Conservation (phyloP, 1,284 basidiomycete genomes). For the Exobasidium rhododendri region DNA sequence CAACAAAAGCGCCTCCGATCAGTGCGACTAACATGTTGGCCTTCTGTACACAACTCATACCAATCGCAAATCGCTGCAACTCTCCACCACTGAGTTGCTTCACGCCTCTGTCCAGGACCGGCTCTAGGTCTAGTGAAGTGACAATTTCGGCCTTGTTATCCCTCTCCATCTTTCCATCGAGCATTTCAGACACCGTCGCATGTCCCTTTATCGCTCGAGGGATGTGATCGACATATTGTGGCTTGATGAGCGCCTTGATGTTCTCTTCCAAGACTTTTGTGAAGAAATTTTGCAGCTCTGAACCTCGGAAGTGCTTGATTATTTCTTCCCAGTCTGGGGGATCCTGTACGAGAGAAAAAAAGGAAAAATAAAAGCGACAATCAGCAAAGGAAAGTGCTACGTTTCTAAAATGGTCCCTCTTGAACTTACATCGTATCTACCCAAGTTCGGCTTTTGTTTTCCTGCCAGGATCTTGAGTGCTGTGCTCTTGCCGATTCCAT, state of each 20-base stretch:
- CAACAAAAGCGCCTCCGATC: neutral
- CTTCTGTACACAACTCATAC: conserved; percentile 53
- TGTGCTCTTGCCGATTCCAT: conserved; percentile 55
- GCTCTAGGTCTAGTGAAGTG: conserved; percentile 45
- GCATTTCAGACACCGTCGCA: conserved; percentile 46
- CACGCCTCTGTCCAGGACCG: conserved; percentile 51
- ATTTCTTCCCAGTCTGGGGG: conserved; percentile 55
- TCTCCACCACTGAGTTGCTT: conserved; percentile 53
- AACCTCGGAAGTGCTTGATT: conserved; percentile 54
- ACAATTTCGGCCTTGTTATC: conserved; percentile 50
- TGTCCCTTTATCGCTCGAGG: conserved; percentile 51
- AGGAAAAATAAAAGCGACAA: neutral
- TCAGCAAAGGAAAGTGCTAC: neutral
- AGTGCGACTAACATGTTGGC: conserved; percentile 43
- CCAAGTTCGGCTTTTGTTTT: conserved; percentile 55
- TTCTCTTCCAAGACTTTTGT: conserved; percentile 55
- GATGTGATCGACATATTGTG: conserved; percentile 55
- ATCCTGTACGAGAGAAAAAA: conserved; percentile 22
- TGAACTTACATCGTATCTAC: conserved; percentile 44
- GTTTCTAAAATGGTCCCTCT: neutral
- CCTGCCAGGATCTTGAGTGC: conserved; percentile 54
- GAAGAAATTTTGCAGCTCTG: conserved; percentile 55
- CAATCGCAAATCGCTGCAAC: conserved; percentile 54
- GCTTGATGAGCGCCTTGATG: conserved; percentile 55
- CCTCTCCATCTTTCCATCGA: conserved; percentile 50